Percentiles rank a stretch among this genome's conserved stretches.
Conservation (phyloP, 2,329 filamentous ascomycete species). For the Dissoconium aciculare region DNA sequence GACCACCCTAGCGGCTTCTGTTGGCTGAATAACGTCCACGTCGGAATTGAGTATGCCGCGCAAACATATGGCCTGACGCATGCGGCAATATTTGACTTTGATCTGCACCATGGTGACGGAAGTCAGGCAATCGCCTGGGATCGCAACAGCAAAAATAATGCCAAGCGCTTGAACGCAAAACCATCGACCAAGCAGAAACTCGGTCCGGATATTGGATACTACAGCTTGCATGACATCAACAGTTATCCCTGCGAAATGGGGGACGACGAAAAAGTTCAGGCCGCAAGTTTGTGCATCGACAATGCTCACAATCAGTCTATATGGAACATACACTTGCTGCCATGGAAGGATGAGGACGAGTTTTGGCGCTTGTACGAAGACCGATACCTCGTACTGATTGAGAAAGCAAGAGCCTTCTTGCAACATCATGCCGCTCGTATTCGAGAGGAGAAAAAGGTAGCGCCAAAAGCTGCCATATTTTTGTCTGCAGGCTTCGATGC, state of each 20-base stretch:
- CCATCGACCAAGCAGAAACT: conserved; percentile 19
- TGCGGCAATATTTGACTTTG: conserved; percentile 84
- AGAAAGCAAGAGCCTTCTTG: conserved; percentile 70
- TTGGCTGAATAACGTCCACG: conserved; percentile 97
- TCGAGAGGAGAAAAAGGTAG: conserved; percentile 39
- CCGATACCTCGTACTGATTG: conserved; percentile 60
- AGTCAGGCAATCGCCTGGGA: conserved; percentile 89
- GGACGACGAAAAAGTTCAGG: conserved; percentile 85
- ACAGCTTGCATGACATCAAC: conserved; percentile 95
- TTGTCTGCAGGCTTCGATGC: conserved; percentile 94
- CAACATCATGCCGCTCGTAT: conserved; percentile 54
- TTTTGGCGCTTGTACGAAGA: conserved; percentile 82
- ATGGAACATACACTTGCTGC: conserved; percentile 88
- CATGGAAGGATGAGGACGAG: conserved; percentile 67
- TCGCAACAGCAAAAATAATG: conserved; percentile 56
- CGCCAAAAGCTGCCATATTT: conserved; percentile 76
- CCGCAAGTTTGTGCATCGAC: conserved; percentile 86
- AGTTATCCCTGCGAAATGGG: conserved; percentile 92
- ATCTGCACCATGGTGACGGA: conserved; percentile 87
- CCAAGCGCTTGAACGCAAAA: conserved; percentile 18
- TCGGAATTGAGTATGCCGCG: conserved; percentile 83
- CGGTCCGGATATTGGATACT: conserved; percentile 59
- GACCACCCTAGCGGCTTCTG: conserved; percentile 88
- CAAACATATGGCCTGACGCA: conserved; percentile 77
- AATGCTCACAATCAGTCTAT: conserved; percentile 86